A percentile compares a stretch with the other conserved stretches of the same genome.
Evolutionary conservation across 2,329 filamentous ascomycete genomes (phyloP).

Genomic region (Colletotrichum godetiae): DNA sequence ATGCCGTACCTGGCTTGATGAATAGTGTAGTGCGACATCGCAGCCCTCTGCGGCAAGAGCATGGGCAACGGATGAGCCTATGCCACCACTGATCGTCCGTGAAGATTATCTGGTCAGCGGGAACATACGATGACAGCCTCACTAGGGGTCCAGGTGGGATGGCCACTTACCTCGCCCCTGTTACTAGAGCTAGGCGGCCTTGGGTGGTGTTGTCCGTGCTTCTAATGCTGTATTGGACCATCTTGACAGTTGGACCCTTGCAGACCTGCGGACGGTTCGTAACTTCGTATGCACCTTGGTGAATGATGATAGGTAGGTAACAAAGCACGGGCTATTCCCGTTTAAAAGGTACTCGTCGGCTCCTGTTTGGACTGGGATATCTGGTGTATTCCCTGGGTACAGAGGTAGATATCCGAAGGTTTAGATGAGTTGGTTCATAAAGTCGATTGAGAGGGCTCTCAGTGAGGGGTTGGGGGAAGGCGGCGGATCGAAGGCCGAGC

Average conservation of each 20-base stretch:
- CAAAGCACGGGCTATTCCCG: not conserved
- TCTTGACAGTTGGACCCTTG: not conserved
- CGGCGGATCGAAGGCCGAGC: slow-evolving; percentile 21
- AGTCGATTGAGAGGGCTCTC: not conserved
- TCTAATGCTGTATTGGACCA: slow-evolving; percentile 37
- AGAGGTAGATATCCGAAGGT: not conserved
- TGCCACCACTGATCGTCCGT: slow-evolving; percentile 44
- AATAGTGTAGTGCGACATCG: slow-evolving; percentile 48
- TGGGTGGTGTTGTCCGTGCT: slow-evolving; percentile 40
- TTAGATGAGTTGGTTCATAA: not conserved
- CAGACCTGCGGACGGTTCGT: not conserved
- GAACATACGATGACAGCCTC: not conserved
- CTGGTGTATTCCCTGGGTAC: not conserved
- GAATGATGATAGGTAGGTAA: not conserved
- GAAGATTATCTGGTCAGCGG: not conserved
- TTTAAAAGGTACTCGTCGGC: not conserved
- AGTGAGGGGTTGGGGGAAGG: slow-evolving; percentile 9
- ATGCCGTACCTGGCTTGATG: slow-evolving; percentile 44
- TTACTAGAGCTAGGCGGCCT: slow-evolving; percentile 47
- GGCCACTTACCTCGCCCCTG: slow-evolving; percentile 44
- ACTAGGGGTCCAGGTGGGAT: not conserved
- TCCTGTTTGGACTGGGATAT: not conserved
- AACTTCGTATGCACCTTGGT: not conserved
- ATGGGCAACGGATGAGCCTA: slow-evolving; percentile 46
- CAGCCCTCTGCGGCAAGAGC: slow-evolving; percentile 48